Evolutionary conservation across 2,329 filamentous ascomycete species (phyloP), one percentile per base, ranked within the genome.

Genomic region (Erysiphe neolycopersici): DNA sequence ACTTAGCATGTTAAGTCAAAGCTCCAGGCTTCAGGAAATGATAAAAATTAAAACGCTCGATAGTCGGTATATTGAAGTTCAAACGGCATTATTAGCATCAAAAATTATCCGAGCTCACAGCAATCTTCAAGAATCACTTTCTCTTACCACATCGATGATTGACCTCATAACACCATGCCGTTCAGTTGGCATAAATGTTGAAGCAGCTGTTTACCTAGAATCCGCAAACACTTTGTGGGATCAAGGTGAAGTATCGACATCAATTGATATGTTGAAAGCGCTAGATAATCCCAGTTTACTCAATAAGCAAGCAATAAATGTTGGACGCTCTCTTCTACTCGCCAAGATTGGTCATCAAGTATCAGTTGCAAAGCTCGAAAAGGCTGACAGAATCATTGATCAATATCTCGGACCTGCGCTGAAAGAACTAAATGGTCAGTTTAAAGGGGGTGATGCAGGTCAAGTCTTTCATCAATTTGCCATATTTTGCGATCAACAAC

Each of bases 401-500:
- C 74, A 79, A 32, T 95, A 94, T 53, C 67, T 98, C 0, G 71
- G 78, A 44, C 81, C 82, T 18, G 85, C 89, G 0, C 73, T 95
- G 26, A 76, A 75, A 50, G 81, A 91, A 54, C 64, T 98, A 8
- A 78, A 73, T 52, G 75, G 74, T 1, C 68, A 70, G 39, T 68
- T 62, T 5, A 67, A 74, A 43, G 79, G 79, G 1, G 65, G 69
- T 38, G 80, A 87, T 47, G 80, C 85, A 2, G 84, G 85, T 1
- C 70, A 82, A 50, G 89, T 95, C 0, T 94, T 84, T 53, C 84
- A 94, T 56, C 82, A 92, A 53, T 95, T 95, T 58, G 89, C 91
- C 22, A 71, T 76, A 43, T 98, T 98, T 57, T 98, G 91, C 54
- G 87, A 98, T 56, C 76, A 84, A 53, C 89, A 98, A 57, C 65